A percentile compares a stretch with the other conserved stretches of the same genome.
phyloP scores from a whole-genome alignment of 2,329 filamentous ascomycete species.

The Trichoderma sp. region DNA sequence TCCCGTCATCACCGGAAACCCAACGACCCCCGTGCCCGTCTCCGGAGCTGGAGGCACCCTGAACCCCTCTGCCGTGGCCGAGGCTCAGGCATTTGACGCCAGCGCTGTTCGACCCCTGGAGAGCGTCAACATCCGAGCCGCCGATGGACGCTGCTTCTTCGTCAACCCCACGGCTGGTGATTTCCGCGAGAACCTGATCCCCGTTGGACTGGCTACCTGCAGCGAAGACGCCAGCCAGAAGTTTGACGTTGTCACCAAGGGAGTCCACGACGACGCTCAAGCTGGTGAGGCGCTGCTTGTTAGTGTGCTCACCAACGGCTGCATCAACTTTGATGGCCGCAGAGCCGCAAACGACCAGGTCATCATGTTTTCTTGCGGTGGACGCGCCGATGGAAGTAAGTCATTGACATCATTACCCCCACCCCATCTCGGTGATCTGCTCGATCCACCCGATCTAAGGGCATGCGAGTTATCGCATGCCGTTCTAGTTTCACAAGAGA shows the following conservation, averaged over 20 bases:
- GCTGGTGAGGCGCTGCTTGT: constrained; percentile 44
- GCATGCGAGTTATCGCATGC: background rate
- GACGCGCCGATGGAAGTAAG: constrained; percentile 47
- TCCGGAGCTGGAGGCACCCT: constrained; percentile 50
- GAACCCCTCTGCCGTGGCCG: constrained; percentile 48
- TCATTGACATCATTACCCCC: background rate
- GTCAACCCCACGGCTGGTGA: constrained; percentile 52
- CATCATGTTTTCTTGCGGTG: constrained; percentile 51
- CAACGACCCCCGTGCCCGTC: constrained; percentile 45
- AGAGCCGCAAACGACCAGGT: constrained; percentile 45
- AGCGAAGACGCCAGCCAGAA: constrained; percentile 44
- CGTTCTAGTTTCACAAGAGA: background rate
- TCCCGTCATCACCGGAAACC: constrained; percentile 30
- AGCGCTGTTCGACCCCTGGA: constrained; percentile 47
- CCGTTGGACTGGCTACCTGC: constrained; percentile 45
- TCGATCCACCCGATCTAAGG: constrained; percentile 20
- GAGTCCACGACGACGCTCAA: constrained; percentile 46
- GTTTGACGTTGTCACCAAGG: constrained; percentile 50
- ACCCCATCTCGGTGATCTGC: background rate
- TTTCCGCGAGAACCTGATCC: constrained; percentile 53
- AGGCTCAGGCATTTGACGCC: constrained; percentile 46
- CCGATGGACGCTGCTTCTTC: constrained; percentile 50
- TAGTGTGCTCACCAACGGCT: constrained; percentile 50
- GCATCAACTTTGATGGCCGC: constrained; percentile 48
- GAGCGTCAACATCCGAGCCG: constrained; percentile 44